A percentile compares a stretch with the other conserved stretches of the same genome.
Evolutionary conservation across 2,329 filamentous ascomycete genomes (phyloP).

Genomic region (Davidsoniella neocaledoniae): DNA sequence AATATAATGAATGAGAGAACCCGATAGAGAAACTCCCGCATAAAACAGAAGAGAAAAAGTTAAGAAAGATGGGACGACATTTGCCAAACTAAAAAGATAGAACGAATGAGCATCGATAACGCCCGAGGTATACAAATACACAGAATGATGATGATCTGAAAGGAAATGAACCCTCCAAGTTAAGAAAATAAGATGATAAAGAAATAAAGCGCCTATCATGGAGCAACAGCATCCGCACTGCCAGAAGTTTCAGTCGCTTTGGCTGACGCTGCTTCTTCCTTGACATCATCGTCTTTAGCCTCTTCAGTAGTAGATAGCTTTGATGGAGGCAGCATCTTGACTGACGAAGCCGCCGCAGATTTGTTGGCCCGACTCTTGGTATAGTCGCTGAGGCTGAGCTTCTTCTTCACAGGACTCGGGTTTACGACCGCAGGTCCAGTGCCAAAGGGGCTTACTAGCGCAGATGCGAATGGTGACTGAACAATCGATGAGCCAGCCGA

Average conservation of each 20-base stretch:
- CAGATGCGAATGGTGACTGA: constrained; percentile 34
- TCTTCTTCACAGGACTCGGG: constrained; percentile 42
- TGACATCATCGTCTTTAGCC: background rate
- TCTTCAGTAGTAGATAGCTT: constrained; percentile 9
- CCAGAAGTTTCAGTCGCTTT: too few species aligned
- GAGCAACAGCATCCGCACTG: too few species aligned
- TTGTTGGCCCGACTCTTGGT: constrained; percentile 42
- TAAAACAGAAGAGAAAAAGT: too few species aligned
- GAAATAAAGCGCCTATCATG: too few species aligned
- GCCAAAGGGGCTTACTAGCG: constrained; percentile 27
- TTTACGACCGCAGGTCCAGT: constrained; percentile 27
- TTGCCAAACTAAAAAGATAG: background rate
- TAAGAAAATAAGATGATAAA: too few species aligned
- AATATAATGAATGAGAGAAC: too few species aligned
- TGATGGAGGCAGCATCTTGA: constrained; percentile 2
- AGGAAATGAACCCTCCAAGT: too few species aligned
- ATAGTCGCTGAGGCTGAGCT: constrained; percentile 50
- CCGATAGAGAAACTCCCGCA: too few species aligned
- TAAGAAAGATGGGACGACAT: too few species aligned
- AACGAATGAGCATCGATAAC: background rate
- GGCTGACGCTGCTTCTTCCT: background rate
- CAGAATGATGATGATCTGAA: constrained; percentile 3
- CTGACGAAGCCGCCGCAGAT: constrained; percentile 22
- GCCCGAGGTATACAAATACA: constrained; percentile 13
- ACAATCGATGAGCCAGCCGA: constrained; percentile 25